Evolutionary conservation across 495 filamentous ascomycete species (phyloP).

Genomic region (Friedmanniomyces simplex): DNA sequence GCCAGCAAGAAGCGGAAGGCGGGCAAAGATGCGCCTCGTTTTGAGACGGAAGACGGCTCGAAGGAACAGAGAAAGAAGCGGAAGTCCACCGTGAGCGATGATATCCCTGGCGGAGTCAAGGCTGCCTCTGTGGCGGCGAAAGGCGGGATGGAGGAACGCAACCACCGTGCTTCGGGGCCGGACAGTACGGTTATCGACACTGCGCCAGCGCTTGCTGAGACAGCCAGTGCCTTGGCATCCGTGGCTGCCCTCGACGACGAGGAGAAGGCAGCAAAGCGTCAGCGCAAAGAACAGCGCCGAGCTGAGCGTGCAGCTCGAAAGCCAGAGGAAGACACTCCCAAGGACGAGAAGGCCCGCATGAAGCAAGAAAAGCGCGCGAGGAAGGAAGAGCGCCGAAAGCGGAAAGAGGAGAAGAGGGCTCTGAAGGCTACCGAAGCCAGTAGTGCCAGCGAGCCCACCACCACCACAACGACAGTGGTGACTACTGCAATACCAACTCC

Average conservation of each 20-base stretch:
- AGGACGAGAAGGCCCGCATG: conserved; percentile 8
- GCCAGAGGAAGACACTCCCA: conserved; percentile 9
- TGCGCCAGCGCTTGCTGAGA: background rate
- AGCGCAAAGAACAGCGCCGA: conserved; percentile 1
- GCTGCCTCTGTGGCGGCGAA: background rate
- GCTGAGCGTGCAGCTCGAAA: background rate
- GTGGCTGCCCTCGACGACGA: background rate
- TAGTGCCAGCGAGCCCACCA: background rate
- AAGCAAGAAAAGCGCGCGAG: conserved; percentile 18
- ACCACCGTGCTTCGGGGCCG: background rate
- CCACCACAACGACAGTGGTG: background rate
- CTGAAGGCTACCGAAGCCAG: background rate
- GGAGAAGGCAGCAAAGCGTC: conserved; percentile 16
- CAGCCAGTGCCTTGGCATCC: background rate
- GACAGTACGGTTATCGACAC: background rate
- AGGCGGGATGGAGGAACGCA: background rate
- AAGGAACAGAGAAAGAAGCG: conserved; percentile 25
- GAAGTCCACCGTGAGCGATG: background rate
- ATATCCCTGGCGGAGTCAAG: background rate
- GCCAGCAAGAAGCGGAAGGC: conserved; percentile 23
- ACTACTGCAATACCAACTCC: background rate
- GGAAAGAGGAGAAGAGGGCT: conserved; percentile 18
- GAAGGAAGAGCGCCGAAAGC: conserved; percentile 22
- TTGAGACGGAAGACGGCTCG: conserved; percentile 19
- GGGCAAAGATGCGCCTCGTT: conserved; percentile 9